phyloP scores from a whole-genome alignment of 441 rosid species.

The Populus hybrid region DNA sequence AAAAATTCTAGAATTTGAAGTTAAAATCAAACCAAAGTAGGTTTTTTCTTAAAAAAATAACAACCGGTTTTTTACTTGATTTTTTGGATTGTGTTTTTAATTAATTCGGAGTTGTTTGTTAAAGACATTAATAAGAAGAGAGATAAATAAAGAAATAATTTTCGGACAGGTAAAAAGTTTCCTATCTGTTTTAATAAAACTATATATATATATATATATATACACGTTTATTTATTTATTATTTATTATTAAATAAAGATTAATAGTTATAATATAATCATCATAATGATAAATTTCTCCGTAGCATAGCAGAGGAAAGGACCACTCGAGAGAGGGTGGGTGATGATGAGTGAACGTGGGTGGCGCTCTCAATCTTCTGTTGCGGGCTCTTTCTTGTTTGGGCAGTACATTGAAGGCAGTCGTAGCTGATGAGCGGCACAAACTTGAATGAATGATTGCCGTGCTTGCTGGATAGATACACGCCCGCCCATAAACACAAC shows the following conservation, averaged over 20 bases:
- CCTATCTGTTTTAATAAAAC: not conserved
- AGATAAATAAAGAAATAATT: too few relatives aligned
- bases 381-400: not conserved
- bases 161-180: not conserved
- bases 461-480: not conserved
- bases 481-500: not conserved
- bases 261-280: too few relatives aligned
- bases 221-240: too few relatives aligned
- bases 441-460: not conserved
- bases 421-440: not conserved
- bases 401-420: constrained; percentile 8
- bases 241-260: too few relatives aligned
- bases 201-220: too few relatives aligned
- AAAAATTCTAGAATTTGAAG: not conserved
- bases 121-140: too few relatives aligned
- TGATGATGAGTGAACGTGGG: constrained; percentile 22
- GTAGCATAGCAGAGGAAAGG: not conserved
- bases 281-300: not conserved
- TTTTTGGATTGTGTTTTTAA: too few relatives aligned
- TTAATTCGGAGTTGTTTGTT: not conserved
- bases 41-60: too few relatives aligned
- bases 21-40: too few relatives aligned
- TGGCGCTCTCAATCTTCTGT: constrained; percentile 15
- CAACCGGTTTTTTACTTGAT: too few relatives aligned
- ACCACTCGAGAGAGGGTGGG: not conserved